Percentiles rank a stretch among this genome's conserved stretches.
These are phyloP conservation scores for Dothiorella sarmentorum DNA, from an alignment of 2,329 filamentous ascomycete genomes.

Conservation along the genomic window DNA sequence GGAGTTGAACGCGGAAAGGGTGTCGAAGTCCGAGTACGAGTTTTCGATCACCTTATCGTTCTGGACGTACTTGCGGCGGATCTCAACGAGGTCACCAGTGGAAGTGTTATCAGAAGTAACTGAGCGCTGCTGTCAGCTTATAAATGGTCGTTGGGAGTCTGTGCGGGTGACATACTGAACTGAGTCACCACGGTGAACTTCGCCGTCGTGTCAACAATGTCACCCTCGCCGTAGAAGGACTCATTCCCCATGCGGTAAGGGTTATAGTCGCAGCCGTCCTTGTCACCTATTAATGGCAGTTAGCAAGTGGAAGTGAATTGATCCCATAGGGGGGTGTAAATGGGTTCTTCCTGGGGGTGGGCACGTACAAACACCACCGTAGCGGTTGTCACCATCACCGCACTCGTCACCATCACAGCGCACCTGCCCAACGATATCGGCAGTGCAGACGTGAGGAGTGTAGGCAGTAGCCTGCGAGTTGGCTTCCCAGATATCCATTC, in stretches of 20 bases:
- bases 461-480: constrained; percentile 62
- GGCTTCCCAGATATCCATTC: constrained; percentile 70
- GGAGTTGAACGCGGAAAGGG: constrained; percentile 47
- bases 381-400: constrained; percentile 49
- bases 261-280: constrained; percentile 64
- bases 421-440: constrained; percentile 42
- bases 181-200: constrained; percentile 52
- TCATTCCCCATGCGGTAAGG: constrained; percentile 61
- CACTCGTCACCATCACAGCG: constrained; percentile 50
- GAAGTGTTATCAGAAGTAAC: constrained; percentile 3
- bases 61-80: constrained; percentile 51
- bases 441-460: constrained; percentile 63
- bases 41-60: constrained; percentile 49
- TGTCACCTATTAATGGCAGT: no score
- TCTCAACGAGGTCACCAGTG: constrained; percentile 41
- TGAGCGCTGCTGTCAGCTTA: constrained; percentile 11
- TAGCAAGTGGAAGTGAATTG: no score
- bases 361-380: constrained; percentile 61
- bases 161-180: constrained; percentile 37
- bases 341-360: no score
- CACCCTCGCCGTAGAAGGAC: constrained; percentile 58
- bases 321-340: no score
- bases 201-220: constrained; percentile 43
- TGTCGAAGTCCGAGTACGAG: constrained; percentile 41
- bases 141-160: no score